Evolutionary conservation across 768 basidiomycete genomes (phyloP).

Genomic region (Leucocoprinus sp.): DNA sequence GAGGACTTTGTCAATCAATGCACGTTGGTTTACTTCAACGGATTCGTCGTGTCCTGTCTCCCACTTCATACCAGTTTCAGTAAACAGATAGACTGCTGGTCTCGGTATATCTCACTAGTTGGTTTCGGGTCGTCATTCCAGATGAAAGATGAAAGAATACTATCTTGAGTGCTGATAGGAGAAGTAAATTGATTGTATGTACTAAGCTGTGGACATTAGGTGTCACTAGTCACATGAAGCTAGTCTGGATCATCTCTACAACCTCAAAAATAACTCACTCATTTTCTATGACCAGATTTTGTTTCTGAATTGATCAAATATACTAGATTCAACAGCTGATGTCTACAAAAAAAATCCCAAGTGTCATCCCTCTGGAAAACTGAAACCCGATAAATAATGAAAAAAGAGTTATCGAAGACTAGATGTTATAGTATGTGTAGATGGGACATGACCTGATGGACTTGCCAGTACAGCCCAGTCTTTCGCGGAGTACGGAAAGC

Average conservation of each 20-base stretch:
- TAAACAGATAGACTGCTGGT: background rate
- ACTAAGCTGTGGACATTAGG: no score
- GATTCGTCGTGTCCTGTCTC: conserved; percentile 64
- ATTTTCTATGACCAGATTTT: no score
- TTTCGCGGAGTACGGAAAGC: conserved; percentile 14
- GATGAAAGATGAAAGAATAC: background rate
- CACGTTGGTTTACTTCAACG: conserved; percentile 90
- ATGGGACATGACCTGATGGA: conserved; percentile 12
- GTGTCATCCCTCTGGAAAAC: conserved; percentile 3
- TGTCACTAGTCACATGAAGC: no score
- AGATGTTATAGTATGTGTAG: conserved; percentile 13
- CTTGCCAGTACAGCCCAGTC: conserved; percentile 10
- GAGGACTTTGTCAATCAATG: conserved; percentile 95
- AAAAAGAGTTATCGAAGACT: conserved; percentile 10
- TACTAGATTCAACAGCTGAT: no score
- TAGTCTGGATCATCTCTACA: background rate
- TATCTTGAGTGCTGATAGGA: background rate
- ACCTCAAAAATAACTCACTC: no score
- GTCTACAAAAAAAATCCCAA: conserved; percentile 10
- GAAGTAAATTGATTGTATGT: background rate
- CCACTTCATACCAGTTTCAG: conserved; percentile 27
- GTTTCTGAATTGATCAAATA: no score
- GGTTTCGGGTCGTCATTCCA: conserved; percentile 5
- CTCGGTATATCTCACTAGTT: background rate
- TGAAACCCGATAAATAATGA: conserved; percentile 11